phyloP scores from a whole-genome alignment of 2,329 filamentous ascomycete genomes.

The Pseudogymnoascus sp. region DNA sequence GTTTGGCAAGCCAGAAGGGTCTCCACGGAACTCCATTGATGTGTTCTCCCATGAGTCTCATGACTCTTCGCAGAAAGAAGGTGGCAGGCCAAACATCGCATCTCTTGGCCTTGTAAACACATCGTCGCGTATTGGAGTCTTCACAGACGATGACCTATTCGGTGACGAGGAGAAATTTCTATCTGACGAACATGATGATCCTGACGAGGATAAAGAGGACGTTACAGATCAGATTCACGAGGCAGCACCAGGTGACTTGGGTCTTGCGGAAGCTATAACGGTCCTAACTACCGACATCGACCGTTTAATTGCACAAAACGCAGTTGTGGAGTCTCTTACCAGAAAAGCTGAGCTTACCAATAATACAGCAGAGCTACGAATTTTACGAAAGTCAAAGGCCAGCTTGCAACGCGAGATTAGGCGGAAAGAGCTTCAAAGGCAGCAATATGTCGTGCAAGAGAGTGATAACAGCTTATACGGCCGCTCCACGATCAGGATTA shows the following conservation, averaged over 20 bases:
- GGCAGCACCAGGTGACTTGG: constrained; percentile 88
- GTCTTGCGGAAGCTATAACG: constrained; percentile 85
- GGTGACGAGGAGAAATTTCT: constrained; percentile 79
- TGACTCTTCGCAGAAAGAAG: constrained; percentile 38
- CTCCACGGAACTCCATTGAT: constrained; percentile 57
- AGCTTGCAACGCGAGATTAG: constrained; percentile 88
- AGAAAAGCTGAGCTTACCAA: constrained; percentile 95
- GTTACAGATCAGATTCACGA: constrained; percentile 81
- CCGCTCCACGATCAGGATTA: constrained; percentile 80
- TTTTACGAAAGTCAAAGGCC: constrained; percentile 85
- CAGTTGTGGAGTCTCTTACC: constrained; percentile 82
- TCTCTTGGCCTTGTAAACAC: constrained; percentile 86
- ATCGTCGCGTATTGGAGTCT: constrained; percentile 82
- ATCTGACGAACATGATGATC: constrained; percentile 77
- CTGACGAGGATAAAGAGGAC: constrained; percentile 46
- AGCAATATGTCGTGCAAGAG: constrained; percentile 95
- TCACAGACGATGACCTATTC: constrained; percentile 88
- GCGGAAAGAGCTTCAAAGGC: constrained; percentile 88
- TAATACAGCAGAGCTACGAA: constrained; percentile 86
- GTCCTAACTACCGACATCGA: constrained; percentile 86
- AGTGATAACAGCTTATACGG: constrained; percentile 96
- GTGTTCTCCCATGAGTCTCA: constrained; percentile 35
- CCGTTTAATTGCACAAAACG: constrained; percentile 76
- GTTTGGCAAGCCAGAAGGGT: constrained; percentile 51
- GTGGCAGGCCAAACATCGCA: constrained; percentile 74